Base-by-base conservation (phyloP, 169 alveolate species). In the Plasmodium gaboni region DNA sequence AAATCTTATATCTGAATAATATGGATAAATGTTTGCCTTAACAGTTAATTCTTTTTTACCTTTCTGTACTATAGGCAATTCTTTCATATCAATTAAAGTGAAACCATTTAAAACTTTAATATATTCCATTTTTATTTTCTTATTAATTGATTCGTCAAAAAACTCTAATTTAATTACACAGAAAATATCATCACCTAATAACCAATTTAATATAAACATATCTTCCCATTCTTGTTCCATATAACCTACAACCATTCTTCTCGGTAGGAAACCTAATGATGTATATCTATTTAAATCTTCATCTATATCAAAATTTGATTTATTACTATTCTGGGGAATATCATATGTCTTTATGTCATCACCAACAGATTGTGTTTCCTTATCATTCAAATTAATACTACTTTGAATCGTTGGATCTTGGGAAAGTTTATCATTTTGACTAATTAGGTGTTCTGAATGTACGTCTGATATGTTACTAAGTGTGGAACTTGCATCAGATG, bases 11-110 rank as follows among this genome's bases (percentile, higher is more conserved):
- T 26, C 13, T 57, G 89, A 76, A 64, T 64, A 76, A 76, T 76
- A 63, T 26, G 89, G 89, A 19, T 50, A 64, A 64, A 76, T 64
- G 51, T 76, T 42, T 8, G 89, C 89, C 50, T 68, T 65, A 32
- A 76, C n/a, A 17, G 55, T 50, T 53, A 76, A 12, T 24, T 68
- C 68, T 17, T 59, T 53, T 2, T 57, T 15, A 22, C 53, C 89
- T 26, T 55, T 65, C 63, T 65, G 53, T 42, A 46, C 13, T 9
- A 51, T 46, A 53, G 68, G 13, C 12, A 63, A 10, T n/a, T 26
- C 8, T 10, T 63, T 76, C 46, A 64, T 68, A 63, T 55, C 51
- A 64, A 74, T 44, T 48, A 51, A 51, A 50, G 48, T 64, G 17
- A 76, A 64, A 5, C 17, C 19, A 76, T 76, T 76, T 55, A 76